Evolutionary conservation across 2,329 filamentous ascomycete genomes (phyloP), one percentile per base, ranked within the genome.

Genomic region (Lizonia empirigonia): DNA sequence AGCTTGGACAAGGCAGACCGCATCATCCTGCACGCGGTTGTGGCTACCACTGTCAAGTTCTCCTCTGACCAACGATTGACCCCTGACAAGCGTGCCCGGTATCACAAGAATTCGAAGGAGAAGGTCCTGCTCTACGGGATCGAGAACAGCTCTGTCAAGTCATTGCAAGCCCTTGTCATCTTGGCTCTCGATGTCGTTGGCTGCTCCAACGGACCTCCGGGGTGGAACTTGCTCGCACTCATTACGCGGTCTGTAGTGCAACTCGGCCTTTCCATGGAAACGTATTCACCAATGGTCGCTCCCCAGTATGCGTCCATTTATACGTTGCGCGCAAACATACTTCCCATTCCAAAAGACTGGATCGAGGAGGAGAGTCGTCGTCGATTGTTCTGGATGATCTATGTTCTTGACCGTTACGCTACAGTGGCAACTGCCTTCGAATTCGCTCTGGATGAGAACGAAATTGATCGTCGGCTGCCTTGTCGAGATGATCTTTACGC

Each of bases 321-420:
- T 69, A 96, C 91, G 0, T 77, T 96, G 35, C 82, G 91, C 46
- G 90, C 91, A 13, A 92, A 92, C 77, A 86, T 93, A 2, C 78
- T 96, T 0, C 89, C 91, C 0, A 91, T 96, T 54, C 83, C 92
- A 0, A 86, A 85, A 41, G 89, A 91, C 55, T 96, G 92, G 72
- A 88, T 96, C 48, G 91, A 96, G 68, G 92, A 96, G 55, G 92
- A 97, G 71, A 89, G 89, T 33, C 81, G 91, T 22, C 82, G 92
- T 22, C 81, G 92, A 20, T 78, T 96, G 1, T 96, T 97, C 72
- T 97, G 92, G 92, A 93, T 95, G 86, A 86, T 96, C 9, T 97
- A 96, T 67, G 76, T 96, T 10, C 80, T 97, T 5, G 92, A 97
- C 69, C 83, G 92, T 40, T 96, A 96, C 68, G 91, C 91, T 1